Evolutionary conservation across 2,329 filamentous ascomycete genomes (phyloP).

Genomic region (Metarhizium album): DNA sequence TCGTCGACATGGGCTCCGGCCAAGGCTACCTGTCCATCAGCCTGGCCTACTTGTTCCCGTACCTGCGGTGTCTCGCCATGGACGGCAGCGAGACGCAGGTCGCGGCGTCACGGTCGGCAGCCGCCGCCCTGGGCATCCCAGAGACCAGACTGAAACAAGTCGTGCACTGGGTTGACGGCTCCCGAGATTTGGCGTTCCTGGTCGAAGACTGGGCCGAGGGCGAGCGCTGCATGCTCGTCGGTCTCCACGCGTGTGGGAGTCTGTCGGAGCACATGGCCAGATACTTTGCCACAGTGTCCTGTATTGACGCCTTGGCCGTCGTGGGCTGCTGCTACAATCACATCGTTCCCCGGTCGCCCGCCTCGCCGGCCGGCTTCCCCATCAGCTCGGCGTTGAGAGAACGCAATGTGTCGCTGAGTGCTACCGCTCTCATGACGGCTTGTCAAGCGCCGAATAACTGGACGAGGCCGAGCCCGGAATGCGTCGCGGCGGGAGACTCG

Average conservation of each 20-base stretch:
- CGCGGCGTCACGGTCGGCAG: conserved; percentile 15
- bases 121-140: conserved; percentile 13
- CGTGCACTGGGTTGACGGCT: conserved; percentile 19
- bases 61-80: conserved; percentile 18
- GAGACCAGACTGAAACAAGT: conserved; percentile 13
- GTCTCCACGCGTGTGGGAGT: conserved; percentile 22
- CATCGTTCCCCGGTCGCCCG: conserved; percentile 20
- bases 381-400: conserved; percentile 24
- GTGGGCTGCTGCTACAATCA: conserved; percentile 25
- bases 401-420: conserved; percentile 14
- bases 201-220: conserved; percentile 18
- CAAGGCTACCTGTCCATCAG: conserved; percentile 21
- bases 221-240: conserved; percentile 20
- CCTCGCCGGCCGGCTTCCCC: conserved; percentile 24
- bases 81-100: conserved; percentile 21
- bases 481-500: conserved; percentile 6
- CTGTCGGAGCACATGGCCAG: conserved; percentile 22
- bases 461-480: conserved; percentile 11
- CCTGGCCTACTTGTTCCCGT: conserved; percentile 18
- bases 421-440: conserved; percentile 22
- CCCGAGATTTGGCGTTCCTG: conserved; percentile 9
- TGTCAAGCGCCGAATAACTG: conserved; percentile 25
- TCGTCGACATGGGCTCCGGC: conserved; percentile 18
- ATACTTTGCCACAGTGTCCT: conserved; percentile 15
- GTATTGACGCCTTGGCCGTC: conserved; percentile 14